These are phyloP conservation scores for Monosporascus cannonballus DNA, from an alignment of 2,329 filamentous ascomycete genomes.

Conservation along the genomic window DNA sequence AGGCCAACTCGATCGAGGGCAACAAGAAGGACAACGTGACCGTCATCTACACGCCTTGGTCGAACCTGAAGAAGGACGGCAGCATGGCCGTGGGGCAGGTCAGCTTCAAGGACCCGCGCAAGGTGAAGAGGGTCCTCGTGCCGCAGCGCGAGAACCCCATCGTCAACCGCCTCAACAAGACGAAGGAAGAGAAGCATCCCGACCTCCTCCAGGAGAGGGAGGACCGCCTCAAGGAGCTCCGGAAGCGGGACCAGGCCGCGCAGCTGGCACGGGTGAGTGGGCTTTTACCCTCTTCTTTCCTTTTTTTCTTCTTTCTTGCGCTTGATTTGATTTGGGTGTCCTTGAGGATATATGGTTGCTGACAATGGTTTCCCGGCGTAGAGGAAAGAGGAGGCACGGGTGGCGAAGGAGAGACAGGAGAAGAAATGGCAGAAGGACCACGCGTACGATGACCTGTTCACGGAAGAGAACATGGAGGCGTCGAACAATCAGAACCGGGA, in stretches of 20 bases:
- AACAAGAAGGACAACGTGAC: slow-evolving; percentile 99
- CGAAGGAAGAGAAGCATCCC: slow-evolving; percentile 79
- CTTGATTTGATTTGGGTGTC: neutral
- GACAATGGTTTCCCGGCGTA: slow-evolving; percentile 22
- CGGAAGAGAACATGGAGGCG: slow-evolving; percentile 69
- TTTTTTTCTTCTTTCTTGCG: slow-evolving; percentile 1
- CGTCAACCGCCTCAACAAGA: slow-evolving; percentile 98
- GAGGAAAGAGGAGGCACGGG: slow-evolving; percentile 69
- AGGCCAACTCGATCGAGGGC: slow-evolving; percentile 97
- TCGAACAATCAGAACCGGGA: slow-evolving; percentile 82
- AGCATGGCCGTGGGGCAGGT: slow-evolving; percentile 96
- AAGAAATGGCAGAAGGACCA: slow-evolving; percentile 96
- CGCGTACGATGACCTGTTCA: slow-evolving; percentile 89
- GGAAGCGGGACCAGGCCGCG: slow-evolving; percentile 63
- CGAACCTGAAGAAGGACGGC: slow-evolving; percentile 90
- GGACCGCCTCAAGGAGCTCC: slow-evolving; percentile 63
- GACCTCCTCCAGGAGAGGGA: slow-evolving; percentile 80
- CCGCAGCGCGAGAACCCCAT: slow-evolving; percentile 77
- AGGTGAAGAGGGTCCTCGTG: slow-evolving; percentile 79
- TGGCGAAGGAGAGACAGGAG: slow-evolving; percentile 76
- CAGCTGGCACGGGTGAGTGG: slow-evolving; percentile 53
- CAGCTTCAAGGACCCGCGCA: slow-evolving; percentile 82
- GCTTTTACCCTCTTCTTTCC: neutral
- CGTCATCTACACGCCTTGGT: slow-evolving; percentile 96
- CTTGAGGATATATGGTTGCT: too few relatives aligned